Evolutionary conservation across 441 rosid species (phyloP).

Genomic region (Euphorbia corollata): DNA sequence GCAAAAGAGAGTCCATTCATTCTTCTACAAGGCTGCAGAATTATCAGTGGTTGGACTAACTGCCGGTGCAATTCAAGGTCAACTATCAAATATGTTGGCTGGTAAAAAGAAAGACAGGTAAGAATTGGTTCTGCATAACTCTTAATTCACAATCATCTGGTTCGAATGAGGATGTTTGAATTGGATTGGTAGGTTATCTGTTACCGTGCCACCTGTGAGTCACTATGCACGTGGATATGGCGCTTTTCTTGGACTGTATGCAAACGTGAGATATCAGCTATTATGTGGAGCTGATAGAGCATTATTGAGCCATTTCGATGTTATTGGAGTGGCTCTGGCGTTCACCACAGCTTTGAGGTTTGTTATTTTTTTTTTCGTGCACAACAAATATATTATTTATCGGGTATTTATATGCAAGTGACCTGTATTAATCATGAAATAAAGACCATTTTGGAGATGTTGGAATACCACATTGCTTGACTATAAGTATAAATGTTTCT

Average conservation of each 20-base stretch:
- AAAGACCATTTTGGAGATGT: too few species aligned
- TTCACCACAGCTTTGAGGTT: constrained; percentile 83
- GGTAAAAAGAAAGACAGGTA: constrained; percentile 73
- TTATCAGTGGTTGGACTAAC: constrained; percentile 68
- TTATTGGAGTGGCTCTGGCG: constrained; percentile 79
- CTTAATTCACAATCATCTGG: neutral
- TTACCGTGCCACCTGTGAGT: constrained; percentile 65
- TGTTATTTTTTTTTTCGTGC: neutral
- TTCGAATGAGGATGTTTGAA: neutral
- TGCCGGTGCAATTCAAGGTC: constrained; percentile 82
- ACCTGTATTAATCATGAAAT: too few species aligned
- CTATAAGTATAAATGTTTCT: too few species aligned
- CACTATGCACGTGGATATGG: constrained; percentile 80
- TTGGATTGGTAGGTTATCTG: constrained; percentile 58
- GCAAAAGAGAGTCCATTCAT: constrained; percentile 81
- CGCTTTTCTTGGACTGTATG: constrained; percentile 85
- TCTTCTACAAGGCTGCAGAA: constrained; percentile 81
- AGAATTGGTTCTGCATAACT: constrained; percentile 7
- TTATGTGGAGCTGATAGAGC: constrained; percentile 73
- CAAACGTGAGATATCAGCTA: constrained; percentile 81
- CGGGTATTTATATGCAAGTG: neutral
- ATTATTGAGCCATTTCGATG: constrained; percentile 74
- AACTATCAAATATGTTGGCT: constrained; percentile 58
- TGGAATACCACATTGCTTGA: too few species aligned
- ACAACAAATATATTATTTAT: neutral